Conservation (phyloP, 2,329 filamentous ascomycete genomes). For the Pestalotiopsis sp. region DNA sequence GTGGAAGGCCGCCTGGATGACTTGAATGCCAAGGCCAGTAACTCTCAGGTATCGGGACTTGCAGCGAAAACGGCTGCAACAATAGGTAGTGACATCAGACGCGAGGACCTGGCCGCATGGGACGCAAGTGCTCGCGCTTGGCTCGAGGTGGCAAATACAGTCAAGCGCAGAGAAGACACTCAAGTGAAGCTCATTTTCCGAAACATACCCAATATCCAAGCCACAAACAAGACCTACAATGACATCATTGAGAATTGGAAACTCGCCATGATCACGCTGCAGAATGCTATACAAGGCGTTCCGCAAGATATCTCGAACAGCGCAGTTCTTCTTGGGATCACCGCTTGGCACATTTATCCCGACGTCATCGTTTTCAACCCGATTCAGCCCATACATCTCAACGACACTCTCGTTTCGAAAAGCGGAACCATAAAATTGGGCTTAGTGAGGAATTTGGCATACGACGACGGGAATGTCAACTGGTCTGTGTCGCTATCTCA, state of each 20-base stretch:
- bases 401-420: neutral
- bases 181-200: conserved; percentile 15
- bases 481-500: conserved; percentile 1
- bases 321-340: neutral
- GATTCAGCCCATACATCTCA: too few relatives aligned
- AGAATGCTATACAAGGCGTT: conserved; percentile 22
- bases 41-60: neutral
- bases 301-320: conserved; percentile 7
- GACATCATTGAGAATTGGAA: conserved; percentile 23
- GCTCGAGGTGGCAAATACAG: conserved; percentile 27
- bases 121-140: conserved; percentile 33
- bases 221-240: neutral
- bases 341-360: conserved; percentile 5
- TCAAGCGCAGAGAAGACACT: conserved; percentile 22
- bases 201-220: too few relatives aligned
- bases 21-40: neutral
- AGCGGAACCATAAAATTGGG: neutral
- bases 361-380: neutral
- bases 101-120: conserved; percentile 25
- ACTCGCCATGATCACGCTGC: conserved; percentile 16
- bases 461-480: neutral
- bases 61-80: neutral
- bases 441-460: too few relatives aligned
- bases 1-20: conserved; percentile 11
- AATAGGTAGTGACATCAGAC: conserved; percentile 12